Evolutionary conservation across 805 yeast genomes (phyloP), one percentile per base, ranked within the genome.

Genomic region (Saccharomycopsis sp.): DNA sequence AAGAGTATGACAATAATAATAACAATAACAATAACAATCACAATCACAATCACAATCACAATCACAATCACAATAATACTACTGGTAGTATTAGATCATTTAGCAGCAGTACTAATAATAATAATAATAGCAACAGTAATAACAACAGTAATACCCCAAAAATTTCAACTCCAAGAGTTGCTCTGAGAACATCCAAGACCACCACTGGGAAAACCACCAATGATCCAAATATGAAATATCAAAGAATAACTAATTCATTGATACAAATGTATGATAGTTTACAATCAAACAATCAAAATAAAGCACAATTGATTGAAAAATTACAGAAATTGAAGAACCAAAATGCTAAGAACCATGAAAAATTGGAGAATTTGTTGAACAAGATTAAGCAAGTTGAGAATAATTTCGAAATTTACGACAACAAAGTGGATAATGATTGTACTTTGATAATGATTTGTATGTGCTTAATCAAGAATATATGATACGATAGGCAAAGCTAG

Each of bases 401-500:
- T 35, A 47, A 36, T 31, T 43, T 47, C 31, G 38, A 47, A 16
- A 20, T 19, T 16, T 44, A 47, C 34, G 48, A 43, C 29, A 20
- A 24, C 26, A 47, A 47, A 29, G 51, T 47, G 22, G 47, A 43
- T 4, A 43, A 40, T 20, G 51, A 47, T 37, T 47, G 51, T 21
- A 47, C 43, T 14, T 41, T 40, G 27, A 47, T 47, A 11, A 44
- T 47, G 51, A 47, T 47, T 26, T 47, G 51, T 33, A 47, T 47
- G 47, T 47, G 51, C 35, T 44, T 47, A 26, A 47, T 47, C 4
- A 38, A 47, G 35, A 47, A 31, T 26, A 47, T 43, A 17, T 43
- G n/a, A n/a, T n/a, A n/a, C n/a, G n/a, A n/a, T n/a, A n/a, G n/a
- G n/a, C n/a, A n/a, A n/a, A n/a, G n/a, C n/a, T n/a, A n/a, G n/a